Evolutionary conservation across 139 green algal species (phyloP).

Genomic region (Chlamydomonas applanata): DNA sequence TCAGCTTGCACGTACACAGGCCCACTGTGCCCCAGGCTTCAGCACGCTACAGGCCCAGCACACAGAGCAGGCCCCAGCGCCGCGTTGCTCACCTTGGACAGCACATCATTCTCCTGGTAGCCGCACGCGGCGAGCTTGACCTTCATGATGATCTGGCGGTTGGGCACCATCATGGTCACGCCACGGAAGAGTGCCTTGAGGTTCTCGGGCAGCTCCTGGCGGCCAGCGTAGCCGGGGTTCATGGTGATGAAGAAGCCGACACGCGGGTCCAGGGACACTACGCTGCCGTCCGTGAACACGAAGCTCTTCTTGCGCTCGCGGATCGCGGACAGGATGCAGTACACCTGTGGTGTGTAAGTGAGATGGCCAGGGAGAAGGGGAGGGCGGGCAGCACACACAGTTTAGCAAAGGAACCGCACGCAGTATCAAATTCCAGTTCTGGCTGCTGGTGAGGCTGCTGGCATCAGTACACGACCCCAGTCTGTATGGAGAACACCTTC

Average conservation of each 20-base stretch:
- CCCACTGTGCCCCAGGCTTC: too few species aligned
- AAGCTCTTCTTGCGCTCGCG: conserved; percentile 89
- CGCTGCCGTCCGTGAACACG: conserved; percentile 90
- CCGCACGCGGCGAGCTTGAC: conserved; percentile 91
- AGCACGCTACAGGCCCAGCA: too few species aligned
- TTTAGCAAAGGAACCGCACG: neutral
- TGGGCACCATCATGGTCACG: conserved; percentile 98
- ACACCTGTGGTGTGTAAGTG: conserved; percentile 71
- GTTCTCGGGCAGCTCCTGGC: conserved; percentile 96
- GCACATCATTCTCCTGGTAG: conserved; percentile 92
- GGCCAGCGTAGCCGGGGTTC: conserved; percentile 89
- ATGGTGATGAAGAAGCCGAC: conserved; percentile 99
- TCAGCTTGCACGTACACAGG: too few species aligned
- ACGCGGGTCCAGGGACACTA: conserved; percentile 79
- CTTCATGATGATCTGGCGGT: conserved; percentile 61
- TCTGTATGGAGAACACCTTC: too few species aligned
- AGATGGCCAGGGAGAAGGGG: too few species aligned
- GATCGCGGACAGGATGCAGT: conserved; percentile 91
- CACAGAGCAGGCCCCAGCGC: too few species aligned
- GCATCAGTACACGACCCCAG: neutral
- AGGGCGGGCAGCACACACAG: neutral
- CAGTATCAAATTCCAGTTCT: neutral
- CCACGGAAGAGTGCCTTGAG: conserved; percentile 96
- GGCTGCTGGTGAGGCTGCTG: neutral
- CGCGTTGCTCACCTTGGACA: conserved; percentile 83